A percentile compares a stretch with the other conserved stretches of the same genome.
phyloP scores from a whole-genome alignment of 495 filamentous ascomycete genomes.

The Hypomontagnella submonticulosa region DNA sequence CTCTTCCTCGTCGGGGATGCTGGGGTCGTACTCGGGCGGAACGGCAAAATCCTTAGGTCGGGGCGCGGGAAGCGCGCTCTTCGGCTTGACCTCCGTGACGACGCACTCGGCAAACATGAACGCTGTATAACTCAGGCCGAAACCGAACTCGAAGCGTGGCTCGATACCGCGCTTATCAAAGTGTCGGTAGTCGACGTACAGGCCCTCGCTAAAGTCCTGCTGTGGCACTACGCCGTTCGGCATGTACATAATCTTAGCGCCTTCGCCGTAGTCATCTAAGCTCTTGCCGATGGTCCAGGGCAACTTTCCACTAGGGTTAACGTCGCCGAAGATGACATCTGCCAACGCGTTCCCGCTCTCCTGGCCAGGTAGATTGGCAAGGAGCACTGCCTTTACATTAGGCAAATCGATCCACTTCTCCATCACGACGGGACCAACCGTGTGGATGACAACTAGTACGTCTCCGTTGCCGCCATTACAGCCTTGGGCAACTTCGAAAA shows the following conservation, averaged over 20 bases:
- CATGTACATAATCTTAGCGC: conserved; percentile 77
- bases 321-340: conserved; percentile 85
- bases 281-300: conserved; percentile 91
- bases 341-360: conserved; percentile 88
- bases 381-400: conserved; percentile 80
- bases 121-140: conserved; percentile 81
- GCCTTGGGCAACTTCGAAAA: conserved; percentile 73
- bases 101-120: conserved; percentile 75
- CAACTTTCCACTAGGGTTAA: conserved; percentile 86
- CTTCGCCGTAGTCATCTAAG: conserved; percentile 83
- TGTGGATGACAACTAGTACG: conserved; percentile 88
- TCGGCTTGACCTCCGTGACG: conserved; percentile 64
- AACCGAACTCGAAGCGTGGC: conserved; percentile 82
- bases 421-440: conserved; percentile 86
- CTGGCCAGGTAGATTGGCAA: conserved; percentile 90
- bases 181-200: conserved; percentile 90
- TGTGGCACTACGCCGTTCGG: conserved; percentile 81
- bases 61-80: conserved; percentile 68
- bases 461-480: conserved; percentile 75
- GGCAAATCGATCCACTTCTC: conserved; percentile 87
- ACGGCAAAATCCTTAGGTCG: conserved; percentile 65
- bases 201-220: conserved; percentile 83
- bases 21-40: conserved; percentile 69
- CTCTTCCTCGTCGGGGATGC: conserved; percentile 65
- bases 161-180: conserved; percentile 79